Percentiles rank a stretch among this genome's conserved stretches.
Evolutionary conservation across 768 basidiomycete species (phyloP).

Genomic region (Leccinum boreale): DNA sequence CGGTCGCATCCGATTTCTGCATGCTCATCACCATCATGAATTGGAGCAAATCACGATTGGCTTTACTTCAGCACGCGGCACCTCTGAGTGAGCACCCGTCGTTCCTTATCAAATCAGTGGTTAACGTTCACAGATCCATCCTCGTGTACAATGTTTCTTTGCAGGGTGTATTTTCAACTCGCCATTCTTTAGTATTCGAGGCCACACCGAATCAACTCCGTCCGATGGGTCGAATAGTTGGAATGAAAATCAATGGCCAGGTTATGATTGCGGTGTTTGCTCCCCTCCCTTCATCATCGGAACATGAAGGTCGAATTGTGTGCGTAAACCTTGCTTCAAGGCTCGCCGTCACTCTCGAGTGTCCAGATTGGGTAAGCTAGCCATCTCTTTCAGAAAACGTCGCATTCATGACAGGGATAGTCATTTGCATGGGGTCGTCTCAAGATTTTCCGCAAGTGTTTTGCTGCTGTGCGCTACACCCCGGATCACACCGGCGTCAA

Average conservation of each 20-base stretch:
- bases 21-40: slow-evolving; percentile 27
- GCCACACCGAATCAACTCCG: slow-evolving; percentile 12
- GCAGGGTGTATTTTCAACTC: background rate
- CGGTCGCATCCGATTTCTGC: slow-evolving; percentile 33
- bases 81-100: slow-evolving; percentile 16
- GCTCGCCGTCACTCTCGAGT: slow-evolving; percentile 11
- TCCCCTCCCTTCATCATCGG: background rate
- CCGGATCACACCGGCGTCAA: background rate
- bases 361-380: slow-evolving; percentile 17
- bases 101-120: background rate
- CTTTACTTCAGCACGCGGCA: slow-evolving; percentile 13
- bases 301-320: slow-evolving; percentile 10
- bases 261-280: slow-evolving; percentile 18
- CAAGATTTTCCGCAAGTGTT: slow-evolving; percentile 11
- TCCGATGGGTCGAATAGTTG: slow-evolving; percentile 15
- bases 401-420: slow-evolving; percentile 7
- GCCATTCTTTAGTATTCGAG: slow-evolving; percentile 16
- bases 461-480: slow-evolving; percentile 2
- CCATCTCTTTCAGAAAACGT: background rate
- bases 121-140: slow-evolving; percentile 18
- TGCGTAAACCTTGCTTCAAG: slow-evolving; percentile 19
- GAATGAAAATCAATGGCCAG: slow-evolving; percentile 22
- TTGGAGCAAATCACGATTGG: slow-evolving; percentile 20
- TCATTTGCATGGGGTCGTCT: slow-evolving; percentile 10
- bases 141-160: slow-evolving; percentile 22